Percentiles rank a stretch among this genome's conserved stretches.
These are phyloP conservation scores for Ophiostoma ips DNA, from an alignment of 2,329 filamentous ascomycete species.

Conservation along the genomic window DNA sequence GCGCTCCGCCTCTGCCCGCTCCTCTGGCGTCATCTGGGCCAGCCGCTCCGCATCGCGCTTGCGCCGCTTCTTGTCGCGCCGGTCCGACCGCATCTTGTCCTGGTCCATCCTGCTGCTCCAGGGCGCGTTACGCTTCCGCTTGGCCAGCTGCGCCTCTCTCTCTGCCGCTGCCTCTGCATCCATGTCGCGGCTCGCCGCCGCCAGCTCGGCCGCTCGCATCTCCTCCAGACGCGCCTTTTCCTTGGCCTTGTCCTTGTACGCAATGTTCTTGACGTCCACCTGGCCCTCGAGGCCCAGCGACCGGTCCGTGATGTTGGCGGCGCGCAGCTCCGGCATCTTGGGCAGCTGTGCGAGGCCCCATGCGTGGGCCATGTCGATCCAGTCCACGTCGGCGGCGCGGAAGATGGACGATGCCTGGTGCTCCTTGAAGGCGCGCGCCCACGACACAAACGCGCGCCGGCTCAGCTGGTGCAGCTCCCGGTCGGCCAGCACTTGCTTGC, in stretches of 20 bases:
- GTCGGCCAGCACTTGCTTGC: slow-evolving; percentile 34
- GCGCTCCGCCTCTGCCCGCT: slow-evolving; percentile 48
- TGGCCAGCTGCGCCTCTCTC: slow-evolving; percentile 16
- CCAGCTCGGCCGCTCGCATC: slow-evolving; percentile 29
- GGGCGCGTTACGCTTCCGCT: slow-evolving; percentile 49
- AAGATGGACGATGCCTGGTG: slow-evolving; percentile 90
- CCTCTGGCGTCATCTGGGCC: slow-evolving; percentile 55
- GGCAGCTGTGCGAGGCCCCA: slow-evolving; percentile 83
- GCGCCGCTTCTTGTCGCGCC: slow-evolving; percentile 23
- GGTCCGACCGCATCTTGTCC: slow-evolving; percentile 41
- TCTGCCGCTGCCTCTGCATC: slow-evolving; percentile 26
- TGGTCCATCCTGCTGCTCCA: slow-evolving; percentile 61
- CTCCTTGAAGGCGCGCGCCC: slow-evolving; percentile 81
- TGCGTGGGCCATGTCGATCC: slow-evolving; percentile 63
- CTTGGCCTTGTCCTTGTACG: slow-evolving; percentile 57
- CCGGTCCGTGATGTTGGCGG: slow-evolving; percentile 53
- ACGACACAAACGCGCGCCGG: slow-evolving; percentile 83
- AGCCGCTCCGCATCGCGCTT: slow-evolving; percentile 45
- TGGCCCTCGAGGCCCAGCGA: slow-evolving; percentile 44
- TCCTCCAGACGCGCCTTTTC: slow-evolving; percentile 51
- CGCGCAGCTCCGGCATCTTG: slow-evolving; percentile 81
- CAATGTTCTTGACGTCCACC: slow-evolving; percentile 53
- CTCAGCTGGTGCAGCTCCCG: slow-evolving; percentile 71
- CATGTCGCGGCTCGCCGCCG: slow-evolving; percentile 25
- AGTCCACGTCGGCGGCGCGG: slow-evolving; percentile 66